Conservation (phyloP, 495 filamentous ascomycete genomes). For the Trichoderma asperelloides region DNA sequence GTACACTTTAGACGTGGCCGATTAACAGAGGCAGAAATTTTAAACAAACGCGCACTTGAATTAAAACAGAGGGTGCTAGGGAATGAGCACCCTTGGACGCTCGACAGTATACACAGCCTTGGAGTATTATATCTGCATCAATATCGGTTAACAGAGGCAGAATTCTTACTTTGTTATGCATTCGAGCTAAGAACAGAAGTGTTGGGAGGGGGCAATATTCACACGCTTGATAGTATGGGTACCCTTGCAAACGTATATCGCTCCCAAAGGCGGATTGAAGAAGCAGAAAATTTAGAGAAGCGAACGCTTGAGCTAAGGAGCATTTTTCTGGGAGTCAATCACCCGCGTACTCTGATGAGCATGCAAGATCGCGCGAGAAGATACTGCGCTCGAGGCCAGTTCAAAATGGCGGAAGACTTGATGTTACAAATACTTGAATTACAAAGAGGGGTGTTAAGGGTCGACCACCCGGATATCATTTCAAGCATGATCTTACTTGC, state of each 20-base stretch:
- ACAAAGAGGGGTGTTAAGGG: too few species aligned
- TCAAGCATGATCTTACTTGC: too few species aligned
- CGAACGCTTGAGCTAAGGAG: slow-evolving; percentile 24
- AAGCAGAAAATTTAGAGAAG: slow-evolving; percentile 27
- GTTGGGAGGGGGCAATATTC: slow-evolving; percentile 28
- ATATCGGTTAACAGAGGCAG: slow-evolving; percentile 28
- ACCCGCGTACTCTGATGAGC: slow-evolving; percentile 31
- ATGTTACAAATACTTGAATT: slow-evolving; percentile 16
- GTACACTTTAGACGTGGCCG: too few species aligned
- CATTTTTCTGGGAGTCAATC: slow-evolving; percentile 25
- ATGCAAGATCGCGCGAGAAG: slow-evolving; percentile 31
- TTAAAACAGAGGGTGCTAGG: too few species aligned
- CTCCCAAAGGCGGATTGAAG: slow-evolving; percentile 25
- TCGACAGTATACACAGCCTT: too few species aligned
- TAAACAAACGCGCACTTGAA: too few species aligned
- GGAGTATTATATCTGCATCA: slow-evolving; percentile 5
- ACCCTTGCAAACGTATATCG: slow-evolving; percentile 20
- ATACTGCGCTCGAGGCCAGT: slow-evolving; percentile 24
- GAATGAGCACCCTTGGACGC: too few species aligned
- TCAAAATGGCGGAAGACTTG: slow-evolving; percentile 26
- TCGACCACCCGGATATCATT: too few species aligned
- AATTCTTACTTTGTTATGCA: slow-evolving; percentile 20
- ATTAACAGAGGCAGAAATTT: too few species aligned
- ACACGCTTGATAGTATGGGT: slow-evolving; percentile 17
- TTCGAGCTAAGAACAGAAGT: slow-evolving; percentile 21